Conservation (phyloP, 2,329 filamentous ascomycete species). For the Myriangium duriaei region DNA sequence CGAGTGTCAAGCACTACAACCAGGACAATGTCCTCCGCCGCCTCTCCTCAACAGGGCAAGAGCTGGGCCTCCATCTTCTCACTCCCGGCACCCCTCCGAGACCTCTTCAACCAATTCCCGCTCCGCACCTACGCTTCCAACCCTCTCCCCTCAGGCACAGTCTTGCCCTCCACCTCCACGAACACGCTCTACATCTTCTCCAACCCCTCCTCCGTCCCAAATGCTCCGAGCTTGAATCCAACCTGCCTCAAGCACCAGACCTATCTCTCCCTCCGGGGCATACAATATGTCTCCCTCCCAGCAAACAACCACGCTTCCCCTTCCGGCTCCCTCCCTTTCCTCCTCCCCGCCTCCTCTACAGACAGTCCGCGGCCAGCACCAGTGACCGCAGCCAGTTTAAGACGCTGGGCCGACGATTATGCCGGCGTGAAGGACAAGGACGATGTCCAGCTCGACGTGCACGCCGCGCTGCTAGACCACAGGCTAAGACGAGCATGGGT, state of each 20-base stretch:
- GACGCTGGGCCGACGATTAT: slow-evolving; percentile 52
- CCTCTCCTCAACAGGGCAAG: slow-evolving; percentile 10
- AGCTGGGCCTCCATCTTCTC: slow-evolving; percentile 29
- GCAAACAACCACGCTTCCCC: slow-evolving; percentile 93
- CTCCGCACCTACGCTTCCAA: slow-evolving; percentile 64
- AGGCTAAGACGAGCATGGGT: slow-evolving; percentile 79
- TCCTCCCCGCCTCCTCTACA: slow-evolving; percentile 44
- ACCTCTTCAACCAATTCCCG: slow-evolving; percentile 75
- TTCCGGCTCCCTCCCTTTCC: slow-evolving; percentile 74
- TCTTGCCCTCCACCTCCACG: not conserved
- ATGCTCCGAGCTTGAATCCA: slow-evolving; percentile 74
- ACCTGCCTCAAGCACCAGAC: slow-evolving; percentile 95
- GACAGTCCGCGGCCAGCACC: slow-evolving; percentile 26
- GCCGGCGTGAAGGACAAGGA: slow-evolving; percentile 20
- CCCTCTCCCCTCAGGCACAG: slow-evolving; percentile 44
- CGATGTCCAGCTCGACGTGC: slow-evolving; percentile 54
- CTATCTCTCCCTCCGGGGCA: slow-evolving; percentile 63
- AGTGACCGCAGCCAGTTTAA: slow-evolving; percentile 52
- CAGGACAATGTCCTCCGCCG: slow-evolving; percentile 16
- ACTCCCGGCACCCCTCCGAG: slow-evolving; percentile 64
- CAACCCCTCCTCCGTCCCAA: slow-evolving; percentile 48
- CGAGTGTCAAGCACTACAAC: too few relatives aligned
- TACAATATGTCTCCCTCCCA: slow-evolving; percentile 53
- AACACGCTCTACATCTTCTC: slow-evolving; percentile 63
- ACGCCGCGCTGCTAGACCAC: slow-evolving; percentile 63